Conservation (phyloP, 805 yeast genomes). For the Brettanomyces custersianus region DNA sequence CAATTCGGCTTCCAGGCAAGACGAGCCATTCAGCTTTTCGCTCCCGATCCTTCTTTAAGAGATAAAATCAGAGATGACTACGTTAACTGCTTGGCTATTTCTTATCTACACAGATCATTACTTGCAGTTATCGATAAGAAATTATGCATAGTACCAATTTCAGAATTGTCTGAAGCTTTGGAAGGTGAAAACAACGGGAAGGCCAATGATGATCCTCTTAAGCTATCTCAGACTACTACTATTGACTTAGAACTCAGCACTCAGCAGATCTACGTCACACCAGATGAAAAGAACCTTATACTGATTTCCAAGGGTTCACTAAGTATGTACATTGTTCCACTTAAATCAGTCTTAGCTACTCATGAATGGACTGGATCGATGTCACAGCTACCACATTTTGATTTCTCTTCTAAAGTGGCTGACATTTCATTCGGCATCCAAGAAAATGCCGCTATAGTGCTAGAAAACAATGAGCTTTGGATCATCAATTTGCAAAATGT, state of each 20-base stretch:
- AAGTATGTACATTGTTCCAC: neutral
- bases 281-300: slow-evolving; percentile 14
- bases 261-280: slow-evolving; percentile 14
- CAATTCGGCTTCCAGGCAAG: slow-evolving; percentile 22
- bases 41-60: slow-evolving; percentile 1
- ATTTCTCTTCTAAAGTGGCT: neutral
- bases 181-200: slow-evolving; percentile 9
- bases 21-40: slow-evolving; percentile 18
- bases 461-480: slow-evolving; percentile 4
- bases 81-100: slow-evolving; percentile 14
- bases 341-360: neutral
- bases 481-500: slow-evolving; percentile 3
- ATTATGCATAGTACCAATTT: slow-evolving; percentile 14
- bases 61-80: slow-evolving; percentile 3
- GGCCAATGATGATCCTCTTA: neutral
- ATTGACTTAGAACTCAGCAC: slow-evolving; percentile 4
- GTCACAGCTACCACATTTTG: neutral
- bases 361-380: neutral
- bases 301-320: slow-evolving; percentile 8
- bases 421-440: slow-evolving; percentile 1
- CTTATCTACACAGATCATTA: slow-evolving; percentile 11
- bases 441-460: neutral
- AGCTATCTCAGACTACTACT: neutral
- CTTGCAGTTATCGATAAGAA: slow-evolving; percentile 13
- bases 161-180: slow-evolving; percentile 10